Evolutionary conservation across 331 rosid species (phyloP).

Genomic region (Quercus tomentella): DNA sequence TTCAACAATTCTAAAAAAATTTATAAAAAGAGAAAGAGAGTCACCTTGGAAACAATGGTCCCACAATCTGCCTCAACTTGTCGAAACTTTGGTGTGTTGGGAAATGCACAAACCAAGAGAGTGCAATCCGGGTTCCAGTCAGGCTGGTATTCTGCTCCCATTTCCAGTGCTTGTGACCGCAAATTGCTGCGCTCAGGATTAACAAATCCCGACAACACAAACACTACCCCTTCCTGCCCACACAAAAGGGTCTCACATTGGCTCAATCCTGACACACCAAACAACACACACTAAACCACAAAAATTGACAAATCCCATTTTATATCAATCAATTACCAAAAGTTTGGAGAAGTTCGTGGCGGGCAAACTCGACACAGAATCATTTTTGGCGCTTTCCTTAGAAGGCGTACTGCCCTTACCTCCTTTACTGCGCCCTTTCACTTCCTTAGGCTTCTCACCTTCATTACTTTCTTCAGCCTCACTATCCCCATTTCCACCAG

Average conservation of each 20-base stretch:
- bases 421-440: constrained; percentile 17
- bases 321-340: constrained; percentile 41
- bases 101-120: constrained; percentile 85
- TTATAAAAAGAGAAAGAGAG: neutral
- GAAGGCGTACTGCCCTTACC: neutral
- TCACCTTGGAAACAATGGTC: constrained; percentile 88
- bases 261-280: constrained; percentile 7
- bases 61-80: constrained; percentile 92
- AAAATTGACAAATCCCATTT: constrained; percentile 6
- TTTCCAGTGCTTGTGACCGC: constrained; percentile 83
- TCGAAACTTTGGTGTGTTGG: constrained; percentile 84
- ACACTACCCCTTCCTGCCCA: constrained; percentile 87
- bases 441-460: constrained; percentile 29
- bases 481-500: constrained; percentile 26
- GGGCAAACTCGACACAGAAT: constrained; percentile 30
- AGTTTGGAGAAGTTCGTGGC: constrained; percentile 48
- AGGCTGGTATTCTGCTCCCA: constrained; percentile 87
- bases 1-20: neutral
- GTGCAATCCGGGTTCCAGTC: constrained; percentile 87
- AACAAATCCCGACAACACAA: constrained; percentile 87
- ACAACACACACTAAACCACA: neutral
- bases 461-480: constrained; percentile 35
- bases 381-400: constrained; percentile 25
- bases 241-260: neutral
- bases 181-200: constrained; percentile 84